Evolutionary conservation across 495 filamentous ascomycete species (phyloP).

Genomic region (Hyphodiscus hymeniophilus): DNA sequence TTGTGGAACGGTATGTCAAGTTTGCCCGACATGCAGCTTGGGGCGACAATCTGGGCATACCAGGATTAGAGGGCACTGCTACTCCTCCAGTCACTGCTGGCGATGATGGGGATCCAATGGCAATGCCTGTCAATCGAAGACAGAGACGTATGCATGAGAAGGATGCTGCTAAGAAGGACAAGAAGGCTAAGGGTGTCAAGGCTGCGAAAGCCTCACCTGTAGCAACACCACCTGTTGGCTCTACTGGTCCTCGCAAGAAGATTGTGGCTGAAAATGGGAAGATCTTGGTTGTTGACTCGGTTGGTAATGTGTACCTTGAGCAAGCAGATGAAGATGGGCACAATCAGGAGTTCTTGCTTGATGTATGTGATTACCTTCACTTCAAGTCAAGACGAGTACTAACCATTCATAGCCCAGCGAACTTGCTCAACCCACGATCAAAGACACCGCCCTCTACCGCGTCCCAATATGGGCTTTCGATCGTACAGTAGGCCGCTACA

Average conservation of each 20-base stretch:
- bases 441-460: conserved; percentile 60
- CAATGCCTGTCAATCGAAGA: conserved; percentile 66
- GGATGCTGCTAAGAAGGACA: conserved; percentile 60
- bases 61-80: conserved; percentile 48
- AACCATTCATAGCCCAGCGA: conserved; percentile 44
- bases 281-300: conserved; percentile 81
- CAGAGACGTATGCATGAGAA: conserved; percentile 82
- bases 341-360: conserved; percentile 72
- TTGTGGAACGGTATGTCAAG: conserved; percentile 82
- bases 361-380: conserved; percentile 45
- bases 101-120: conserved; percentile 33
- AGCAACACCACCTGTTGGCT: conserved; percentile 39
- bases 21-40: conserved; percentile 83
- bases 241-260: conserved; percentile 60
- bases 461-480: conserved; percentile 58
- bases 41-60: conserved; percentile 69
- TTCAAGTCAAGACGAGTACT: neutral
- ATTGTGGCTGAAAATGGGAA: conserved; percentile 94
- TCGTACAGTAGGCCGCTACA: conserved; percentile 46
- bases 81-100: conserved; percentile 33
- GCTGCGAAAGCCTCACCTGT: conserved; percentile 43
- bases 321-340: conserved; percentile 82
- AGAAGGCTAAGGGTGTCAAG: conserved; percentile 32
- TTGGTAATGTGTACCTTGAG: conserved; percentile 87
- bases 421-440: conserved; percentile 54